Base-by-base conservation (phyloP, 2,329 filamentous ascomycete species). In the Clarireedia sp. region DNA sequence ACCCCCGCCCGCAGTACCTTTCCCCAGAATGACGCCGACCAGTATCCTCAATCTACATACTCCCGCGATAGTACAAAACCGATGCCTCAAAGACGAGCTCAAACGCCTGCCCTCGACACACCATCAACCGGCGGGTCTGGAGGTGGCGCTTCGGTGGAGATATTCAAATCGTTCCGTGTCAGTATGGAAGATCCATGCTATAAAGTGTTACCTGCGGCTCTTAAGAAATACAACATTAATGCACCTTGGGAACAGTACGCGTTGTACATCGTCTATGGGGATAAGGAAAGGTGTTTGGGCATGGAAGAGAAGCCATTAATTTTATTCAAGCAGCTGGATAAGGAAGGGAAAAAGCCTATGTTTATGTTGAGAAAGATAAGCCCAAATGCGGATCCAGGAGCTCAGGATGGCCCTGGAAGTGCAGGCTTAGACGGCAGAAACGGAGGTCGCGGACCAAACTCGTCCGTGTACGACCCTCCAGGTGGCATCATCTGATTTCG, bases 141-240 rank as follows among this genome's bases (percentile, higher is more conserved):
- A 65, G 54, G 60, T 45, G 59, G 58, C 57, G 74, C 78, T 12
- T 82, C 81, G 1, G 91, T 96, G 57, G 94, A 99, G 71, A 96
- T 99, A 57, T 97, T 97, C 83, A 99, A 99, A 71, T 95, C 89
- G 1, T 99, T 99, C 80, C 86, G 92, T 40, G 94, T 99, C 59
- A 94, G 89, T 69, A 95, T 97, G 81, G 94, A 99, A 64, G 94
- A 99, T 67, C 94, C 94, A 2, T 99, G 94, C 74, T 88, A 96
- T 75, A 96, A 96, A 70, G 94, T 99, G 26, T 78, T 99, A 2
- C 94, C 94, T 1, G 94, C 95, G 16, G 94, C 94, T 2, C 80
- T 99, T 17, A 95, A 95, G 70, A 96, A 96, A 70, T 99, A 99
- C 74, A 94, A 97, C 68, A 99, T 99, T 75, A 92, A 95, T 63